Percentiles rank a stretch among this genome's conserved stretches.
phyloP scores from a whole-genome alignment of 2,329 filamentous ascomycete species.

The Aspergillus tubingensis region DNA sequence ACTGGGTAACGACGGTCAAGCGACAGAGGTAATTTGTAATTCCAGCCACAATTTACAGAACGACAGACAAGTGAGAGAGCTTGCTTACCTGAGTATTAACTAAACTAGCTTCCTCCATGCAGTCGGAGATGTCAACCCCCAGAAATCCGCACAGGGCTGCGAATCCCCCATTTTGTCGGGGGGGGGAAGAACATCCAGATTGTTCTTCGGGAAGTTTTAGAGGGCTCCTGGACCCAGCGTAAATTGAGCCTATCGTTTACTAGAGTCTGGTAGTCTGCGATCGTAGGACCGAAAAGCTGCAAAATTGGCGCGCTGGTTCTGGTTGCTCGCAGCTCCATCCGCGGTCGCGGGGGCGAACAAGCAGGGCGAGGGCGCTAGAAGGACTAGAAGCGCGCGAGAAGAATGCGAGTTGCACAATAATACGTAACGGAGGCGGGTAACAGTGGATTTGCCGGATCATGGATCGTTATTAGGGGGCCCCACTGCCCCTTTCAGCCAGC shows the following conservation, averaged over 20 bases:
- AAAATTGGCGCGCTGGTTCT: slow-evolving; percentile 5
- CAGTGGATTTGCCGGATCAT: slow-evolving; percentile 22
- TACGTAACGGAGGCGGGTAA: slow-evolving; percentile 25
- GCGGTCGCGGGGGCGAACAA: slow-evolving; percentile 14
- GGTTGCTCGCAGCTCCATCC: slow-evolving; percentile 7
- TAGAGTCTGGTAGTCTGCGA: not conserved
- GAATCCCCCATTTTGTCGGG: not conserved
- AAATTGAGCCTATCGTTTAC: not conserved
- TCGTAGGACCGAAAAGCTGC: slow-evolving; percentile 12
- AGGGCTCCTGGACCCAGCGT: not conserved
- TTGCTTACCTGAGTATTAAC: not conserved
- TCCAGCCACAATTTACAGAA: not conserved
- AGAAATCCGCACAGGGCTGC: slow-evolving; percentile 6
- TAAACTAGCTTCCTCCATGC: not conserved
- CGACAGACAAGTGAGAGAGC: not conserved
- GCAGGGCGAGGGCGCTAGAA: slow-evolving; percentile 25
- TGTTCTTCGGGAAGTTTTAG: not conserved
- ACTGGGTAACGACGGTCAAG: not conserved
- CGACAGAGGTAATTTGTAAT: not conserved
- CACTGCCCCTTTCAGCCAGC: slow-evolving; percentile 22
- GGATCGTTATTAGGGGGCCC: slow-evolving; percentile 18
- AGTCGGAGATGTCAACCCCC: slow-evolving; percentile 4
- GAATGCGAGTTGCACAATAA: slow-evolving; percentile 20
- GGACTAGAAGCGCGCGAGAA: slow-evolving; percentile 24
- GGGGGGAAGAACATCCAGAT: not conserved